phyloP scores from a whole-genome alignment of 2,329 filamentous ascomycete species.

The Monosporascus sp. region DNA sequence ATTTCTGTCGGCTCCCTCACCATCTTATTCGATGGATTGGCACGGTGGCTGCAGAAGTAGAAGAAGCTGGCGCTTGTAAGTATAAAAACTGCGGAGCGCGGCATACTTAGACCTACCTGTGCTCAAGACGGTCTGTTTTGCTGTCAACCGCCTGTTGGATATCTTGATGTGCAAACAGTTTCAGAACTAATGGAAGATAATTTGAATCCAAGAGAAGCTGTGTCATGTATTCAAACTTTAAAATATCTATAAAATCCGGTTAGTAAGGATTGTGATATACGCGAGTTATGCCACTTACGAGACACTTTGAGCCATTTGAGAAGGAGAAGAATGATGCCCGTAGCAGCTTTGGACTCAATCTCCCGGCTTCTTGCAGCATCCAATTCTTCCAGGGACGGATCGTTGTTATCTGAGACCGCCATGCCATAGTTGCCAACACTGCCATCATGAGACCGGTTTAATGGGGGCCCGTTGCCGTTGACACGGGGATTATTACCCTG shows the following conservation, averaged over 20 bases:
- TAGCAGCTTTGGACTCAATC: slow-evolving; percentile 85
- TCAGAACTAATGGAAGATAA: slow-evolving; percentile 86
- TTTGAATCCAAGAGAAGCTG: slow-evolving; percentile 92
- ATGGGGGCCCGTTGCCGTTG: slow-evolving; percentile 30
- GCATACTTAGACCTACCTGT: slow-evolving; percentile 54
- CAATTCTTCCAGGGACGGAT: slow-evolving; percentile 64
- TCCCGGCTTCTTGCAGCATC: slow-evolving; percentile 79
- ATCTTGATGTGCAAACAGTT: slow-evolving; percentile 91
- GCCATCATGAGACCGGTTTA: slow-evolving; percentile 24
- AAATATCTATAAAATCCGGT: slow-evolving; percentile 56
- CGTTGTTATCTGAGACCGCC: slow-evolving; percentile 33
- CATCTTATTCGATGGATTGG: slow-evolving; percentile 22
- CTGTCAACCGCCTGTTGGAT: slow-evolving; percentile 85
- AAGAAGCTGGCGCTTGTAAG: slow-evolving; percentile 63
- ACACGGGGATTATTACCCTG: slow-evolving; percentile 31
- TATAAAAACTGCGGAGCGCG: not conserved
- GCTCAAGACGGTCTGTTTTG: slow-evolving; percentile 73
- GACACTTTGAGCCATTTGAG: slow-evolving; percentile 96
- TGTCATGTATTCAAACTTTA: slow-evolving; percentile 94
- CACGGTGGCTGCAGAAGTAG: slow-evolving; percentile 66
- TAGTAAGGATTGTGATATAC: slow-evolving; percentile 6
- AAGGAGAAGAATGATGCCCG: slow-evolving; percentile 79
- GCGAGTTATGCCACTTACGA: slow-evolving; percentile 52
- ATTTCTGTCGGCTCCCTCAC: slow-evolving; percentile 23
- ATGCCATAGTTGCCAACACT: slow-evolving; percentile 25